phyloP scores from a whole-genome alignment of 306 rosid species.

The Castanea sativa region DNA sequence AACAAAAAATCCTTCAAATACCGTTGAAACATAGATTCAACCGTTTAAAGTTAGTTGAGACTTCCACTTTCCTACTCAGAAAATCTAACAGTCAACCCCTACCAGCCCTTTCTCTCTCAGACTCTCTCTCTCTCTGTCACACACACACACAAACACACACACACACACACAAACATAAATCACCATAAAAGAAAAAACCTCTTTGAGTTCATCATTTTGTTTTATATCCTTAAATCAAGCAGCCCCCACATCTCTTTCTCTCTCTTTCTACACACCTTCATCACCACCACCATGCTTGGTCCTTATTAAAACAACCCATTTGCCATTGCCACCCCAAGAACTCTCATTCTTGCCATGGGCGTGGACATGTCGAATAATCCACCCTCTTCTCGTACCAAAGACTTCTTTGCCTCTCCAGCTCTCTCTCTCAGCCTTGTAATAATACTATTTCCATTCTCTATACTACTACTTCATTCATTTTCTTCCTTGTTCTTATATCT shows the following conservation, averaged over 20 bases:
- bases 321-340: conserved; percentile 12
- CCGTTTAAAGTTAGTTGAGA: conserved; percentile 63
- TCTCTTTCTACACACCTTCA: neutral
- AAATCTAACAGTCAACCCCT: conserved; percentile 96
- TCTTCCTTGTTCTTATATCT: neutral
- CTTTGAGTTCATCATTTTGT: conserved; percentile 57
- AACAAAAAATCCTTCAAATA: conserved; percentile 15
- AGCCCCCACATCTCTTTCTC: conserved; percentile 24
- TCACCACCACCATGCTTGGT: conserved; percentile 9
- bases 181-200: conserved; percentile 13
- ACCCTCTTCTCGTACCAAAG: conserved; percentile 74
- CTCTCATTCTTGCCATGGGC: conserved; percentile 54
- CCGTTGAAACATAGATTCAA: conserved; percentile 68
- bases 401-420: conserved; percentile 88
- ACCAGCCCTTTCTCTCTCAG: conserved; percentile 41
- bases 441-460: neutral
- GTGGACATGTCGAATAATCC: conserved; percentile 92
- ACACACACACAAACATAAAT: conserved; percentile 6
- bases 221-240: conserved; percentile 82
- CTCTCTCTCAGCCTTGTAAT: conserved; percentile 93
- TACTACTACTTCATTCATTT: neutral
- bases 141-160: no score
- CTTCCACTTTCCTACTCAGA: conserved; percentile 23
- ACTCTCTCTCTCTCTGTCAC: neutral
- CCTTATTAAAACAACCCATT: conserved; percentile 34